Evolutionary conservation across 2,329 filamentous ascomycete genomes (phyloP), one percentile per base, ranked within the genome.

Genomic region (Hypoxylon sp.): DNA sequence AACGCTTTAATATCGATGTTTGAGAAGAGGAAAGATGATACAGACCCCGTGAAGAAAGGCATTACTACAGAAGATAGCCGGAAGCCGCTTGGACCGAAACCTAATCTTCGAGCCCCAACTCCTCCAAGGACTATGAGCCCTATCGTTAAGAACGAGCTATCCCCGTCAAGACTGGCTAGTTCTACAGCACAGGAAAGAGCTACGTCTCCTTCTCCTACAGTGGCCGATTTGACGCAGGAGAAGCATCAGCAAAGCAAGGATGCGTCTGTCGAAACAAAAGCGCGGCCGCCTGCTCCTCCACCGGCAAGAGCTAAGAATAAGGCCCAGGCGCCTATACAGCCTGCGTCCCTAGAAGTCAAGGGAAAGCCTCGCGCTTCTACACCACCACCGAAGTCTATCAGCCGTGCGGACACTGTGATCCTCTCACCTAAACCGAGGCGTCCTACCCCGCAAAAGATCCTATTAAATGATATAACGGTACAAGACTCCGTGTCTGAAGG

Each of bases 1-100:
- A 87, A 82, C 2, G 86, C 88, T 3, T 81, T 93, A 19, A 89
- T 93, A 57, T 86, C 86, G 39, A 83, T 92, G 79, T 93, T 93
- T 70, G 91, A 94, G 77, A 81, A 83, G 67, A 83, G 80, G 43
- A 66, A 61, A 12, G 70, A 70, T 30, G 60, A 72, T 57, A 67
- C 53, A 14, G 71, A 73, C 39, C 74, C 71, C 14, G 58, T 71
- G 19, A 78, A 76, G 71, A 75, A 74, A 60, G 46, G 27, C 9
- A 50, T 58, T 21, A 52, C 56, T 23, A 27, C 19, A 4, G 45
- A 65, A n/a, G 77, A 79, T 46, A 77, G 78, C 2, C 72, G 76
- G 73, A 80, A 73, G 58, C 68, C 63, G 19, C 48, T 71, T 71
- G 45, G 71, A 70, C 3, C 60, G 37, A 71, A 65, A 46, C 66